phyloP scores from a whole-genome alignment of 2,329 filamentous ascomycete species.

The Colletotrichum lindemuthianum region DNA sequence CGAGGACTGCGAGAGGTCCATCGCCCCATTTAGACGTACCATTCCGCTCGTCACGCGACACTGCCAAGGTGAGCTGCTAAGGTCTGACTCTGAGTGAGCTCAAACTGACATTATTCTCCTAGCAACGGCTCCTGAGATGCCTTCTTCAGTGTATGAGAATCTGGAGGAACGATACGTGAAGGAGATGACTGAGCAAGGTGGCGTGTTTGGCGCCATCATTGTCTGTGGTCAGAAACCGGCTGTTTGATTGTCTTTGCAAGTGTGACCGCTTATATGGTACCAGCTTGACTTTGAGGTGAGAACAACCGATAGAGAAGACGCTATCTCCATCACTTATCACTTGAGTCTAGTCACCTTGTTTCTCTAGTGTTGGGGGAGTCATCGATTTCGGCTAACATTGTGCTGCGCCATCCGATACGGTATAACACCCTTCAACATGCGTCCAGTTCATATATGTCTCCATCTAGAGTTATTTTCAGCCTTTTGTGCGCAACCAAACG shows the following conservation, averaged over 20 bases:
- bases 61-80: background rate
- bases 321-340: too few species aligned
- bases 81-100: too few species aligned
- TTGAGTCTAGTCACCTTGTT: too few species aligned
- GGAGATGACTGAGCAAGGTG: constrained; percentile 31
- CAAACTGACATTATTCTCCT: background rate
- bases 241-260: background rate
- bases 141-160: background rate
- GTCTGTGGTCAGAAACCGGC: background rate
- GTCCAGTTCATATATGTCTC: too few species aligned
- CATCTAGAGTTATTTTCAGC: too few species aligned
- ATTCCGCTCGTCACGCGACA: background rate
- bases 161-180: constrained; percentile 23
- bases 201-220: background rate
- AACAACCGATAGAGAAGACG: too few species aligned
- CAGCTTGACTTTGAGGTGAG: background rate
- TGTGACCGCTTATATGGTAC: background rate
- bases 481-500: too few species aligned
- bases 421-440: too few species aligned
- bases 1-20: background rate
- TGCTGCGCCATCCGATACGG: too few species aligned
- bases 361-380: too few species aligned
- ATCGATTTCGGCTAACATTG: too few species aligned
- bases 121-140: constrained; percentile 12
- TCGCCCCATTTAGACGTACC: constrained; percentile 7